phyloP scores from a whole-genome alignment of 345 rosid species.

The Rhodomyrtus tomentosa region DNA sequence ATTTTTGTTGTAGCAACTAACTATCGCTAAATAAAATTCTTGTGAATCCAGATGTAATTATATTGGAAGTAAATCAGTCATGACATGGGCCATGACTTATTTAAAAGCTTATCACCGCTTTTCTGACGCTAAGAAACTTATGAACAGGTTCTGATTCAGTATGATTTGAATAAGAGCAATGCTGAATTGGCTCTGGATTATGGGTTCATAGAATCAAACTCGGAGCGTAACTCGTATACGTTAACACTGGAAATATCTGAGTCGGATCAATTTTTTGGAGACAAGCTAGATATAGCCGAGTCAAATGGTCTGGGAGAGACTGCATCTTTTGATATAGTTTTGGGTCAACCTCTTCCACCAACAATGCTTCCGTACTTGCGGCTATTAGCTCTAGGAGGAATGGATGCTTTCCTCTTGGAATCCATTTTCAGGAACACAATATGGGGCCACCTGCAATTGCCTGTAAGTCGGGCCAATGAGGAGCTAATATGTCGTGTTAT shows the following conservation, averaged over 20 bases:
- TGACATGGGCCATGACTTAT: neutral
- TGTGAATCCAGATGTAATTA: neutral
- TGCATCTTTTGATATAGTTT: slow-evolving; percentile 60
- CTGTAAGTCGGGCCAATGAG: slow-evolving; percentile 72
- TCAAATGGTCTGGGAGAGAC: slow-evolving; percentile 59
- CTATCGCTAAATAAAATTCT: neutral
- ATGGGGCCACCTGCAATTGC: slow-evolving; percentile 89
- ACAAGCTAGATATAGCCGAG: slow-evolving; percentile 82
- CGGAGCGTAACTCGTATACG: slow-evolving; percentile 65
- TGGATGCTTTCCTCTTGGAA: slow-evolving; percentile 75
- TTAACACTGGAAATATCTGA: slow-evolving; percentile 66
- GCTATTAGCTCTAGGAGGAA: slow-evolving; percentile 73
- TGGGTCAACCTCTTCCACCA: slow-evolving; percentile 64
- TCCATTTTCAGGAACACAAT: slow-evolving; percentile 70
- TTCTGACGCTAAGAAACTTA: neutral
- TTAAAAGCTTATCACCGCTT: neutral
- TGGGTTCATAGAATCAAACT: slow-evolving; percentile 64
- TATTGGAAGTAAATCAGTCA: neutral
- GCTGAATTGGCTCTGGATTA: slow-evolving; percentile 88
- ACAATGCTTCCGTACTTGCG: slow-evolving; percentile 67
- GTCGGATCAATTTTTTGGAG: slow-evolving; percentile 57
- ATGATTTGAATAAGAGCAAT: slow-evolving; percentile 76
- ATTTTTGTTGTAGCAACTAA: neutral
- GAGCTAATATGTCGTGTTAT: slow-evolving; percentile 77
- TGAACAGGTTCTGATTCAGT: slow-evolving; percentile 70